Conservation (phyloP, 2,329 filamentous ascomycete genomes). For the Ilyonectria mors-panacis region DNA sequence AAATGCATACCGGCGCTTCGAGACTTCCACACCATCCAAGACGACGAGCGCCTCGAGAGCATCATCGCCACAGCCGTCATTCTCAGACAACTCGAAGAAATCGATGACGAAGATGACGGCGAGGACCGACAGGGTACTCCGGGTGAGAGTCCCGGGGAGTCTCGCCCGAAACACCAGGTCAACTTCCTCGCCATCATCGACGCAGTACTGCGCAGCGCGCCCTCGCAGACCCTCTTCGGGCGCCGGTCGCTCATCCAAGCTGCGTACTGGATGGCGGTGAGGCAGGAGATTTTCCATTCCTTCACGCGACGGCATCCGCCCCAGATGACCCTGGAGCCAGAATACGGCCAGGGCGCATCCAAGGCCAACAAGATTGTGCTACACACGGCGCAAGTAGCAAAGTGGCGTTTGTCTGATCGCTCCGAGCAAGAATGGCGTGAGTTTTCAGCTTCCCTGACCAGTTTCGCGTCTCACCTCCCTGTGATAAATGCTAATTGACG, state of each 20-base stretch:
- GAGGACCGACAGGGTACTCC: conserved; percentile 2
- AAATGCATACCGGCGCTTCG: conserved; percentile 58
- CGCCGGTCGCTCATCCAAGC: conserved; percentile 56
- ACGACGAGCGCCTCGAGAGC: conserved; percentile 58
- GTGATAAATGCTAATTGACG: conserved; percentile 14
- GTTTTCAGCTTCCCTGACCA: conserved; percentile 24
- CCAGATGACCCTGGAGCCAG: conserved; percentile 54
- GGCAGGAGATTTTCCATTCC: conserved; percentile 59
- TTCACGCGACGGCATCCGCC: conserved; percentile 57
- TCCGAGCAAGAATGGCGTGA: conserved; percentile 56
- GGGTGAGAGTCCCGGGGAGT: background rate
- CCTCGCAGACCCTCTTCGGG: conserved; percentile 55
- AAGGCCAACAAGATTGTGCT: conserved; percentile 58
- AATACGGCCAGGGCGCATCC: conserved; percentile 54
- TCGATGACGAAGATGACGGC: conserved; percentile 56
- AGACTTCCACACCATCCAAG: conserved; percentile 54
- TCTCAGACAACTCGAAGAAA: conserved; percentile 58
- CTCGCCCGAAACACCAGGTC: conserved; percentile 45
- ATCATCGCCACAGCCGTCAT: conserved; percentile 59
- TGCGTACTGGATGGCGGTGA: conserved; percentile 59
- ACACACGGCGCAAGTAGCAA: conserved; percentile 58
- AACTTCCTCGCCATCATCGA: conserved; percentile 60
- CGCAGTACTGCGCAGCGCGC: conserved; percentile 55
- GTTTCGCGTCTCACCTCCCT: too few relatives aligned
- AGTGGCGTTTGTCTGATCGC: conserved; percentile 58